Base-by-base conservation (phyloP, 345 rosid genomes). In the Brassica juncea region DNA sequence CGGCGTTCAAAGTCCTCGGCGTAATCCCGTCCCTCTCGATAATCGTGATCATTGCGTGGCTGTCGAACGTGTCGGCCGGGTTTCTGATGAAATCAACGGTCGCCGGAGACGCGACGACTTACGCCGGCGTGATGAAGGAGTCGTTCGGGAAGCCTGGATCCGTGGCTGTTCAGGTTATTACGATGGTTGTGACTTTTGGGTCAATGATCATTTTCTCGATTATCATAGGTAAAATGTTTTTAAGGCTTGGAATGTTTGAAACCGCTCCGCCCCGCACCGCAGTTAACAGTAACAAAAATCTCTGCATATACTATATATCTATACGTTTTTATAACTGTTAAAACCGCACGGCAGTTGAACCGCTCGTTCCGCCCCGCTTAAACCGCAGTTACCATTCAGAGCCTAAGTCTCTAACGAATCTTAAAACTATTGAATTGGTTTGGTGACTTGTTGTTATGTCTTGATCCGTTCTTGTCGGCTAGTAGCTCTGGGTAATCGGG, bases 41-140 rank as follows among this genome's bases (percentile, higher is more conserved):
- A 60, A 91, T 92, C 35, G 52, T 78, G 54, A 66, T 81, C 25
- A 77, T 94, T 6, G 98, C 89, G 4, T 91, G 91, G 88, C 88
- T 94, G 12, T 87, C 88, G 0, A 86, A 90, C 32, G 68, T 89
- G 28, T 94, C 99, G 0, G 94, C 90, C n/a, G 92, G 84, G 70
- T 86, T 92, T 59, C 31, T 92, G 83, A 39, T 91, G 92, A 89
- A 90, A 80, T 86, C 77, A 34, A 89, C 97, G 0, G 75, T 82
- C 27, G 82, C 93, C 39, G 98, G 94, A 0, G 81, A 86, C 34
- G 59, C 94, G 1, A 84, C 73, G 2, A 88, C 97, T 0, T 94
- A 92, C 34, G 89, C 94, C 5, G 98, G 98, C 6, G 86, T 94
- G 2, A 91, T 91, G 98, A 85, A 82, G 78, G 99, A 91, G 71